Conservation (phyloP, 352 stramenopile species). For the Proteromonas lacertae region DNA sequence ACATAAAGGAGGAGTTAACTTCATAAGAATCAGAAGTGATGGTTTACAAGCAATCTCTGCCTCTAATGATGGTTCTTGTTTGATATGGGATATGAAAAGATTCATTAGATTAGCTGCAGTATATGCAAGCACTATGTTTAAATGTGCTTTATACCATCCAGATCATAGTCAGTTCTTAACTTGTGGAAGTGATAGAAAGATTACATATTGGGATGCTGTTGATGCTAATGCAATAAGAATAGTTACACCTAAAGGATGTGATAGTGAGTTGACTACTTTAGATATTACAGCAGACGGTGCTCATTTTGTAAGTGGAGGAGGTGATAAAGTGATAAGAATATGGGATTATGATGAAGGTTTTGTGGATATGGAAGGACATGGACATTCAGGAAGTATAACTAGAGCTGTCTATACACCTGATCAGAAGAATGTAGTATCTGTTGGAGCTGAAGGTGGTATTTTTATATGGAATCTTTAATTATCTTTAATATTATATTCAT, state of each 20-base stretch:
- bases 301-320: constrained; percentile 48
- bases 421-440: constrained; percentile 50
- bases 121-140: constrained; percentile 76
- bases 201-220: constrained; percentile 80
- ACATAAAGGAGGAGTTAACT: constrained; percentile 57
- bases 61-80: constrained; percentile 47
- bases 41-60: constrained; percentile 24
- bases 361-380: constrained; percentile 33
- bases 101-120: constrained; percentile 59
- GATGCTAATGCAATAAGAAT: constrained; percentile 64
- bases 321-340: constrained; percentile 55
- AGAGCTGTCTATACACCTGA: constrained; percentile 61
- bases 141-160: constrained; percentile 58
- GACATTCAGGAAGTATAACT: constrained; percentile 63
- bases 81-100: constrained; percentile 72
- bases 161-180: constrained; percentile 80
- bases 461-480: constrained; percentile 89
- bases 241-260: constrained; percentile 51
- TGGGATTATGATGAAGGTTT: constrained; percentile 85
- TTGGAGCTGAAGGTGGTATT: constrained; percentile 62
- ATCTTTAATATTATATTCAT: too few species aligned
- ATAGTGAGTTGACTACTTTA: constrained; percentile 57
- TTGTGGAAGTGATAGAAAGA: constrained; percentile 59
- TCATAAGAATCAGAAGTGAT: too few species aligned
- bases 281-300: constrained; percentile 46